Conservation (phyloP, 176 grass and related monocot genomes). For the Hsuehochloa calcarea region DNA sequence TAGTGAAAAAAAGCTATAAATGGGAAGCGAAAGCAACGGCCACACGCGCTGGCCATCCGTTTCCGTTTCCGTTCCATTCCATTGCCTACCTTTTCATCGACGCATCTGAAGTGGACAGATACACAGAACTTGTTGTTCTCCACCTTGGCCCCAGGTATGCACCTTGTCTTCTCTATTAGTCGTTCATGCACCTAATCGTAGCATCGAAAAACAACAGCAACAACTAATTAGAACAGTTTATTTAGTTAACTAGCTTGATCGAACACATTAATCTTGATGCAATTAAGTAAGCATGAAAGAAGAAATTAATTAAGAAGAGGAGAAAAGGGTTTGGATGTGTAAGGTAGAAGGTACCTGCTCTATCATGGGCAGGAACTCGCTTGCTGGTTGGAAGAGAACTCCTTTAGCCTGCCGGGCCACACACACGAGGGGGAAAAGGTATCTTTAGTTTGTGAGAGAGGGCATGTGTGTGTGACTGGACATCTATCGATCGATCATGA, state of each 20-base stretch:
- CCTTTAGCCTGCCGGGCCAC: slow-evolving; percentile 40
- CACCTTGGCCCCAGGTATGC: slow-evolving; percentile 58
- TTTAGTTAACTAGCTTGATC: not conserved
- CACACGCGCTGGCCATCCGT: not conserved
- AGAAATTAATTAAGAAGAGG: not conserved
- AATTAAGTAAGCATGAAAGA: not conserved
- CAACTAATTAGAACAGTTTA: not conserved
- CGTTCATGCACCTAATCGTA: slow-evolving; percentile 40
- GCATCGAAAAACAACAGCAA: not conserved
- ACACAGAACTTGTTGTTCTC: slow-evolving; percentile 89
- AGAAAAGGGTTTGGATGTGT: not conserved
- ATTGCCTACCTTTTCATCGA: slow-evolving; percentile 71
- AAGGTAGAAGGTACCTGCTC: slow-evolving; percentile 42
- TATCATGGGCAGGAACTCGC: slow-evolving; percentile 82
- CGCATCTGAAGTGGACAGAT: slow-evolving; percentile 79
- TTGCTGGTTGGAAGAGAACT: slow-evolving; percentile 78
- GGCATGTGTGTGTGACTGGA: not conserved
- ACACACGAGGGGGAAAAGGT: not conserved
- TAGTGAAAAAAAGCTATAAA: not conserved
- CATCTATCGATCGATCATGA: not conserved
- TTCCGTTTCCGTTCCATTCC: not conserved
- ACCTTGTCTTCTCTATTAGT: slow-evolving; percentile 42
- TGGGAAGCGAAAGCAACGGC: slow-evolving; percentile 16
- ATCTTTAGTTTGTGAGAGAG: slow-evolving; percentile 3
- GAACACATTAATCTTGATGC: not conserved